Conservation (phyloP, 495 filamentous ascomycete genomes). For the Penicillium arizonense region DNA sequence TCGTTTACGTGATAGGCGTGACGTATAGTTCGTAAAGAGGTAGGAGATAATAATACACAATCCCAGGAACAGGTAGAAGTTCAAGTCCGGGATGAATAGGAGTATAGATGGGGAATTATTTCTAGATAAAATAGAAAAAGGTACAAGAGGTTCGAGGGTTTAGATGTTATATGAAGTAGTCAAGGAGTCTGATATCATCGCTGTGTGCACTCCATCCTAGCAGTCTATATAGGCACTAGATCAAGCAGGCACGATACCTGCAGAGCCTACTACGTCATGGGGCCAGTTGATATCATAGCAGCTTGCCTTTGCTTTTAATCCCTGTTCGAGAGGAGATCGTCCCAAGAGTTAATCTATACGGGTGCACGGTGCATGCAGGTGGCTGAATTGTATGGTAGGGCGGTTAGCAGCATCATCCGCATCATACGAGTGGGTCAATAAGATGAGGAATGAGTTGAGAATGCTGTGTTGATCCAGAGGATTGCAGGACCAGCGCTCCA, state of each 20-base stretch:
- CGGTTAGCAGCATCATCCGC: slow-evolving; percentile 6
- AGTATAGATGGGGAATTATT: not conserved
- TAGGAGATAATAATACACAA: not conserved
- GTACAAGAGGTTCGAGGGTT: not conserved
- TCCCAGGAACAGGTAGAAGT: not conserved
- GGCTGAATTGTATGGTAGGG: not conserved
- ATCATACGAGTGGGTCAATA: slow-evolving; percentile 1
- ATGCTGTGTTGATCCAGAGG: slow-evolving; percentile 9
- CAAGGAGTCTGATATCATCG: slow-evolving; percentile 19
- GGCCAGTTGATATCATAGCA: slow-evolving; percentile 20
- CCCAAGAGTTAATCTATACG: slow-evolving; percentile 12
- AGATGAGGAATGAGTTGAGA: slow-evolving; percentile 3
- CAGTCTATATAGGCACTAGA: slow-evolving; percentile 11
- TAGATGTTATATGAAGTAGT: slow-evolving; percentile 3
- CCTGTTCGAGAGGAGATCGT: slow-evolving; percentile 10
- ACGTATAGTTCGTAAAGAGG: slow-evolving; percentile 4
- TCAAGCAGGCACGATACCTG: slow-evolving; percentile 7
- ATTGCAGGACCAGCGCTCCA: slow-evolving; percentile 5
- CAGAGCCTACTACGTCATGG: slow-evolving; percentile 22
- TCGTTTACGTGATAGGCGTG: not conserved
- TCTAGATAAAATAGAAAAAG: not conserved
- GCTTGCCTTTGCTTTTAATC: slow-evolving; percentile 1
- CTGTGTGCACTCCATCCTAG: not conserved
- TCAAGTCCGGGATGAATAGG: not conserved
- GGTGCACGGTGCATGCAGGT: slow-evolving; percentile 10